Evolutionary conservation across 2,329 filamentous ascomycete genomes (phyloP).

Genomic region (Fusarium goolgardi): DNA sequence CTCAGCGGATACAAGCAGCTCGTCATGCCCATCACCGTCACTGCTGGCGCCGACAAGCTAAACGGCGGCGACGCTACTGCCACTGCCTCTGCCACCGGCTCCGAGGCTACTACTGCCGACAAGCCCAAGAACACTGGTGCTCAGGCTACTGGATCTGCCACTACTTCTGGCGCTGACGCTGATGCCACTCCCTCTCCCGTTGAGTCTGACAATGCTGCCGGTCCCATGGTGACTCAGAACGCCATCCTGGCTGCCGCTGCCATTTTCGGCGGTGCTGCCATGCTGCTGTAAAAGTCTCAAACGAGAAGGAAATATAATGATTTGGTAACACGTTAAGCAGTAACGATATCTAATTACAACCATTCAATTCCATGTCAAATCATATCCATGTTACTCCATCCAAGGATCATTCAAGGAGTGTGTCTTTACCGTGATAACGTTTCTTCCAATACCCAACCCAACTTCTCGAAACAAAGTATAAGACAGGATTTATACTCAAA

Average conservation of each 20-base stretch:
- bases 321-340: slow-evolving; percentile 12
- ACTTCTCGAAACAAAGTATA: neutral
- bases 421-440: neutral
- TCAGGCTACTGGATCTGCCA: slow-evolving; percentile 19
- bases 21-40: slow-evolving; percentile 52
- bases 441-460: neutral
- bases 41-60: slow-evolving; percentile 55
- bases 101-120: slow-evolving; percentile 35
- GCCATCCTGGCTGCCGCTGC: slow-evolving; percentile 53
- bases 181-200: slow-evolving; percentile 34
- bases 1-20: slow-evolving; percentile 31
- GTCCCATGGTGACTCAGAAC: slow-evolving; percentile 51
- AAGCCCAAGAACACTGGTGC: slow-evolving; percentile 33
- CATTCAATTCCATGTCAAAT: slow-evolving; percentile 5
- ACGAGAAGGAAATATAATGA: neutral
- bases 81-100: slow-evolving; percentile 25
- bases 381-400: neutral
- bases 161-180: slow-evolving; percentile 25
- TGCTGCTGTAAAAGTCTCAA: slow-evolving; percentile 48
- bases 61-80: slow-evolving; percentile 16
- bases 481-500: neutral
- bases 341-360: slow-evolving; percentile 17
- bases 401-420: neutral
- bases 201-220: slow-evolving; percentile 48
- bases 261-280: slow-evolving; percentile 50